A percentile compares a stretch with the other conserved stretches of the same genome.
Evolutionary conservation across 768 basidiomycete genomes (phyloP).

Genomic region (Pleurotus tuoliensis): DNA sequence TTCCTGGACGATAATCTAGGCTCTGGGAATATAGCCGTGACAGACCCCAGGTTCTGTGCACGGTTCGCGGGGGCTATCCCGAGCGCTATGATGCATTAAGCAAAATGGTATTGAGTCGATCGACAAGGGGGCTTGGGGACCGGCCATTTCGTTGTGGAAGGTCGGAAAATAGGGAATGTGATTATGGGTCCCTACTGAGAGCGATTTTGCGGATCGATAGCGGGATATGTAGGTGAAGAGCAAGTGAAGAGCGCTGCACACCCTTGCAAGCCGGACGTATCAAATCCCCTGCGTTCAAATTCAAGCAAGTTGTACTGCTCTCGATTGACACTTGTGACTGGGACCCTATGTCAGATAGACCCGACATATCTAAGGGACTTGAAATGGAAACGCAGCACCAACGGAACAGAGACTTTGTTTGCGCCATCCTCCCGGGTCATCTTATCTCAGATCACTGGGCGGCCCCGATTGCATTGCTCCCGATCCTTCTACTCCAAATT

Average conservation of each 20-base stretch:
- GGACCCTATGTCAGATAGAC: neutral
- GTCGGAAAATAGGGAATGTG: constrained; percentile 1
- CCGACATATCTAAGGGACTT: neutral
- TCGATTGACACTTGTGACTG: no score
- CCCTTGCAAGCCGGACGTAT: neutral
- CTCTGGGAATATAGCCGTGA: no score
- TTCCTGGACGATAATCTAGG: no score
- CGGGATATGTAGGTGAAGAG: neutral
- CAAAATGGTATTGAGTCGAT: neutral
- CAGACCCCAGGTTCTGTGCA: no score
- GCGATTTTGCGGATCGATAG: no score
- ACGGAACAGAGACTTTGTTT: constrained; percentile 6
- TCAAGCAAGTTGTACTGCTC: neutral
- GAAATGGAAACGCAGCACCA: constrained; percentile 1
- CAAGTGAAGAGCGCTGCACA: neutral
- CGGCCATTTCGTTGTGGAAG: neutral
- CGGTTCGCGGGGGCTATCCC: no score
- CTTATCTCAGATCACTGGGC: constrained; percentile 1
- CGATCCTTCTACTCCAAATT: neutral
- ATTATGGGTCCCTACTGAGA: neutral
- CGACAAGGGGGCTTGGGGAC: neutral
- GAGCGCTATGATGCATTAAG: no score
- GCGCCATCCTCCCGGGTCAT: neutral
- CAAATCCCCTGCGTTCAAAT: neutral
- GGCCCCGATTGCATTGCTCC: constrained; percentile 6